Base-by-base conservation (phyloP, 2,329 filamentous ascomycete species). In the Bretziella fagacearum region DNA sequence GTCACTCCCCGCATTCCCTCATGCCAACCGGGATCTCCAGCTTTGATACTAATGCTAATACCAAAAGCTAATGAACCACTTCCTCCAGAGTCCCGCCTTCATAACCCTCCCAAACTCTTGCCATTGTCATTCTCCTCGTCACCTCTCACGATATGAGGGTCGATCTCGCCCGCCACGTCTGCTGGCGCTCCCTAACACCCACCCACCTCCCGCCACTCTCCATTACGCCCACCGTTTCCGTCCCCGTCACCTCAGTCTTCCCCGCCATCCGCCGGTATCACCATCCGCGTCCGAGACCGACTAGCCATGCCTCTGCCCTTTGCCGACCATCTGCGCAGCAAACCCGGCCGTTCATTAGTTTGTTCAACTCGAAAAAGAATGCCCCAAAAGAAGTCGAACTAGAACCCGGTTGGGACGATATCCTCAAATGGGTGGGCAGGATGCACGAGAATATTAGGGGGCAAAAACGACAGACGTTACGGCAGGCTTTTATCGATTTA, bases 401-500 rank as follows among this genome's bases (percentile, higher is more conserved):
- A 11, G 25, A 43, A 17, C 40, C 27, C 2, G 25, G 23, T 27
- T 43, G 18, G 40, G 35, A 18, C 8, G 18, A 17, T 5, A 39
- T 39, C 18, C 17, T 39, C 6, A 20, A 8, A 2, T 39, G 35
- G 35, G 27, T 22, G 8, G 25, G 25, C 15, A 22, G n/a, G 13
- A 43, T 43, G 40, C 26, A 43, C 23, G 40, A 43, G 6, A 43
- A 29, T 20, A 17, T 30, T n/a, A 73, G 84, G 27, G 71, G 75
- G 7, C 85, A 84, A 13, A 61, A 73, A 0, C 64, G 68, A 2
- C 59, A 68, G n/a, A 74, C 82, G 27, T 65, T 94, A 2, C 61
- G 74, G 0, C 65, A 71, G 29, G 83, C 81, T 4, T 79, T 82
- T 59, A 67, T 64, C 47, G 63, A 67, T 7, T 78, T 87, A 53